Conservation (phyloP, 306 rosid genomes). For the Hippophae gyantsensis region DNA sequence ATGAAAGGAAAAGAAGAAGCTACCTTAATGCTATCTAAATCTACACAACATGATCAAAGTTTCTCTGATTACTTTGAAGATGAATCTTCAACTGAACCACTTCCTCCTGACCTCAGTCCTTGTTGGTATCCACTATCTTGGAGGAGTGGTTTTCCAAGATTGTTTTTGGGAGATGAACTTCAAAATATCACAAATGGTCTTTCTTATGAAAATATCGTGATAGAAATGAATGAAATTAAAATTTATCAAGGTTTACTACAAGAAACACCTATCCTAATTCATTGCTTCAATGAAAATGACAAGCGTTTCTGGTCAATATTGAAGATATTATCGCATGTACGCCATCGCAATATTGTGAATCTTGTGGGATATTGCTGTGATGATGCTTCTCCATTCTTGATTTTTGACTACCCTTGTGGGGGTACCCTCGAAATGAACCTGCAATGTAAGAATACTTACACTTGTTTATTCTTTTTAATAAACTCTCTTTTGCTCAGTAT, state of each 20-base stretch:
- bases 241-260: slow-evolving; percentile 19
- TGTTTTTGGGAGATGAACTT: slow-evolving; percentile 10
- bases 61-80: neutral
- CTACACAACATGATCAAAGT: neutral
- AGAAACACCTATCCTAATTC: slow-evolving; percentile 6
- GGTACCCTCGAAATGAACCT: slow-evolving; percentile 1
- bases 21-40: slow-evolving; percentile 2
- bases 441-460: slow-evolving; percentile 9
- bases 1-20: slow-evolving; percentile 11
- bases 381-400: slow-evolving; percentile 9
- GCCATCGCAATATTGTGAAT: slow-evolving; percentile 21
- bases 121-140: slow-evolving; percentile 23
- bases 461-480: neutral
- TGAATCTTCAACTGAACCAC: neutral
- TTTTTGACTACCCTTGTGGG: slow-evolving; percentile 8
- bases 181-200: slow-evolving; percentile 16
- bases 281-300: slow-evolving; percentile 2
- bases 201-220: neutral
- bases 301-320: slow-evolving; percentile 8
- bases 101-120: slow-evolving; percentile 5
- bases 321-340: slow-evolving; percentile 5
- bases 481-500: too few species aligned
- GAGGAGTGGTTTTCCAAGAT: slow-evolving; percentile 20
- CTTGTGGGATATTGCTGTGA: slow-evolving; percentile 24
- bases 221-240: neutral